phyloP scores from a whole-genome alignment of 2,329 filamentous ascomycete genomes.

The Zasmidium angulare region DNA sequence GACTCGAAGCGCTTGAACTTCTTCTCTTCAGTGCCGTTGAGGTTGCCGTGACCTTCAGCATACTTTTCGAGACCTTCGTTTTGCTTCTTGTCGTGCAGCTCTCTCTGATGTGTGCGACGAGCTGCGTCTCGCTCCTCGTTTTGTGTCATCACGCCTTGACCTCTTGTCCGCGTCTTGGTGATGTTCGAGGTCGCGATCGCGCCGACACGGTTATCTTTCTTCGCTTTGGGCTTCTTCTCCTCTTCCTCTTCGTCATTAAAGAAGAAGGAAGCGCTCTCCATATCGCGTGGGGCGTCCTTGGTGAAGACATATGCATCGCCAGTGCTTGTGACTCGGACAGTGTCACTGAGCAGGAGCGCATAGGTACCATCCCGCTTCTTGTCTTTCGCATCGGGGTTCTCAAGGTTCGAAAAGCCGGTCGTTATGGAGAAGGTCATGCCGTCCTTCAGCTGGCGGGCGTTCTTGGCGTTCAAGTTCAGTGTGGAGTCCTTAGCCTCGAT shows the following conservation, averaged over 20 bases:
- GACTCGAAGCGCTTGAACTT: slow-evolving; percentile 99
- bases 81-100: slow-evolving; percentile 83
- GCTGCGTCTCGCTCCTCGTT: slow-evolving; percentile 88
- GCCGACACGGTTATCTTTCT: slow-evolving; percentile 77
- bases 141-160: slow-evolving; percentile 81
- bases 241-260: slow-evolving; percentile 95
- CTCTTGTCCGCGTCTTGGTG: slow-evolving; percentile 86
- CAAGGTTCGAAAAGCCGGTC: slow-evolving; percentile 84
- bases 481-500: slow-evolving; percentile 86
- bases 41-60: slow-evolving; percentile 76
- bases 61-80: slow-evolving; percentile 83
- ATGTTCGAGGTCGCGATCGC: slow-evolving; percentile 94
- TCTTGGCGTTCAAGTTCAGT: slow-evolving; percentile 84
- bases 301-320: slow-evolving; percentile 86
- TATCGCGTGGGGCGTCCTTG: slow-evolving; percentile 83
- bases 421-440: slow-evolving; percentile 95
- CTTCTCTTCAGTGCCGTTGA: slow-evolving; percentile 91
- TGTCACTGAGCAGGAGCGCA: slow-evolving; percentile 87
- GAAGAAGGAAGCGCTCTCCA: slow-evolving; percentile 95
- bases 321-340: slow-evolving; percentile 74
- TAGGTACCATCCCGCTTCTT: slow-evolving; percentile 81
- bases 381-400: slow-evolving; percentile 82
- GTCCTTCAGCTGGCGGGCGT: slow-evolving; percentile 77
- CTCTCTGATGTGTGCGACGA: slow-evolving; percentile 88
- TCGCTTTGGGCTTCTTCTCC: slow-evolving; percentile 81